Evolutionary conservation across 192 early-diverging fungal species (phyloP), one percentile per base, ranked within the genome.

Genomic region (Coemansia sp.): DNA sequence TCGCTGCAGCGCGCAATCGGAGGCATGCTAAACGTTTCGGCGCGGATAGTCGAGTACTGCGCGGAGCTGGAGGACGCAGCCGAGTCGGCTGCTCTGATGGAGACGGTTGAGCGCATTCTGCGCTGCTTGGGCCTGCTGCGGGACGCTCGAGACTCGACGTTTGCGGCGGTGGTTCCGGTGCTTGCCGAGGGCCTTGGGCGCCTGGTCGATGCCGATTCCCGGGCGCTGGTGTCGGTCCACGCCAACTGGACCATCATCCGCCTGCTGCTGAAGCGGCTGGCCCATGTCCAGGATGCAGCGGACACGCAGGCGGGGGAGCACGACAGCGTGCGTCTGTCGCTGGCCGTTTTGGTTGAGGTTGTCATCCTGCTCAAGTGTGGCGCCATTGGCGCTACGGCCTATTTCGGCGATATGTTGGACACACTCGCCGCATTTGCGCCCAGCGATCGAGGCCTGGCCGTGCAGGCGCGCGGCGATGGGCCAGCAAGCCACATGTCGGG

Each of bases 1-100:
- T 55, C 91, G 14, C 75, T 95, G 7, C 87, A 94, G 66, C 69
- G 90, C 11, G 80, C 84, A 0, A 87, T 92, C 5, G 79, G 83
- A 5, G 83, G 82, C 6, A 44, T 92, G n/a, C 60, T 75, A n/a
- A 76, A 86, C 3, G 57, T 90, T 47, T 86, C 85, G 0, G 79
- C 84, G 37, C 83, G 78, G 40, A 71, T 82, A 48, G 49, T 56
- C 6, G 54, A 66, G 21, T n/a, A 13, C n/a, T 46, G 36, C 21
- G 14, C 51, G 13, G 25, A 43, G 10, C 33, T 22, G 8, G 56
- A 54, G 7, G 19, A 19, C 18, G 46, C 43, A 20, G 56, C 38
- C 29, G 38, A 53, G 26, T 46, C 29, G 3, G 18, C 49, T 13
- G 39, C 47, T 19, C 36, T 54, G n/a, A 13, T 47, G 11, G 59